These are phyloP conservation scores for Cardamine resedifolia DNA, from an alignment of 345 rosid genomes.

Conservation along the genomic window DNA sequence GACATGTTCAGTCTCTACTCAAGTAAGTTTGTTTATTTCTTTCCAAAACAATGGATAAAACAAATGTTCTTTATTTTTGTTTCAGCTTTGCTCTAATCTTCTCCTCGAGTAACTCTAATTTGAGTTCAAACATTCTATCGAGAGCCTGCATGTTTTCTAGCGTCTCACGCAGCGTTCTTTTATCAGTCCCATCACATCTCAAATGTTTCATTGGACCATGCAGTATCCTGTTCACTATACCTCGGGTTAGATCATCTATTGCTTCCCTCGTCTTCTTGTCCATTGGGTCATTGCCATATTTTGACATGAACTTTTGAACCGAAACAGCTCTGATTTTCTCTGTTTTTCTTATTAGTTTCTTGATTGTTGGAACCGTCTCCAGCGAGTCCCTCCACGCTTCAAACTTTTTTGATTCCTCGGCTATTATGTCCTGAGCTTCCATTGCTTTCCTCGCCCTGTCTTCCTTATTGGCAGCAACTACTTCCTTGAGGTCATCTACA, in stretches of 20 bases:
- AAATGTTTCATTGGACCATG: background rate
- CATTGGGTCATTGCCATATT: background rate
- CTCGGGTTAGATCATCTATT: background rate
- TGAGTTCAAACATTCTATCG: conserved; percentile 76
- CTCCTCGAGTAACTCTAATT: conserved; percentile 62
- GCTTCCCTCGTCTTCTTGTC: conserved; percentile 37
- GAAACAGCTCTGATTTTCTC: background rate
- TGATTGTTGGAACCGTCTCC: background rate
- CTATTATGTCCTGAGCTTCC: background rate
- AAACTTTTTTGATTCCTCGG: too few species aligned
- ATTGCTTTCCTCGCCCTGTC: too few species aligned
- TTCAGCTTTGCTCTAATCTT: conserved; percentile 68
- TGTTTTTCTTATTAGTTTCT: background rate
- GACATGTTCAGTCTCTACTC: too few species aligned
- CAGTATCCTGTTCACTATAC: background rate
- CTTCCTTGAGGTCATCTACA: too few species aligned
- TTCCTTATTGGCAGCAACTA: too few species aligned
- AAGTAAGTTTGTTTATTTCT: too few species aligned
- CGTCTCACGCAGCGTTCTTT: background rate
- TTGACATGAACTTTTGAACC: background rate
- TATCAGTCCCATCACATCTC: background rate
- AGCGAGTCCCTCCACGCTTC: background rate
- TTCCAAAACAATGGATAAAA: too few species aligned
- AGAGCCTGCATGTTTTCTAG: conserved; percentile 89
- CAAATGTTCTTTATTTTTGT: conserved; percentile 33